phyloP scores from a whole-genome alignment of 345 rosid species.

The Eucalyptus viminalis region DNA sequence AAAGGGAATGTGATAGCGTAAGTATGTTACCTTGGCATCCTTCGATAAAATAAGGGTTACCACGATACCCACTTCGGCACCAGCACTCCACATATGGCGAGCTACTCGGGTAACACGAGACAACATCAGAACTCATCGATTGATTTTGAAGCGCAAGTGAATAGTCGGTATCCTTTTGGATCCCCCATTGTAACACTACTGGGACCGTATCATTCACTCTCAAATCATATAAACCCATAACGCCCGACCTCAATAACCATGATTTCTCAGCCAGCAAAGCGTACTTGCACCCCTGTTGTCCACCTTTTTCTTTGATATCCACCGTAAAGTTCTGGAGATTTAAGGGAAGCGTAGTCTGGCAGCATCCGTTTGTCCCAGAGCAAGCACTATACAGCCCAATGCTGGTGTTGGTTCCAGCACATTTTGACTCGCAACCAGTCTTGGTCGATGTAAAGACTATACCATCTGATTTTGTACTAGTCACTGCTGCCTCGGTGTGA shows the following conservation, averaged over 20 bases:
- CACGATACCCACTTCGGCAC: not conserved
- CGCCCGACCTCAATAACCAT: not conserved
- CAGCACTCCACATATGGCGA: not conserved
- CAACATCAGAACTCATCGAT: too few relatives aligned
- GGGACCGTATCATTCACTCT: not conserved
- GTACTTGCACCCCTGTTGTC: not conserved
- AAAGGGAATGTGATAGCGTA: not conserved
- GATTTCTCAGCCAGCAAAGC: not conserved
- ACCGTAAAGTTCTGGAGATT: not conserved
- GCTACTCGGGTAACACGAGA: not conserved
- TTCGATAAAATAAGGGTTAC: not conserved
- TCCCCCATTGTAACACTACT: not conserved
- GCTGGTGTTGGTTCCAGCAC: not conserved
- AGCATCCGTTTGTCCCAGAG: not conserved
- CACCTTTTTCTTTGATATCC: not conserved
- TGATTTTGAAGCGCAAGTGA: too few relatives aligned
- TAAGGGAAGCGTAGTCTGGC: not conserved
- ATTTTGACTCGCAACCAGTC: not conserved
- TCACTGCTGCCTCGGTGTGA: not conserved
- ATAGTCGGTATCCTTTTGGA: not conserved
- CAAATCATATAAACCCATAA: not conserved
- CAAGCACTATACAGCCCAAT: not conserved
- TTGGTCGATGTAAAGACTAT: not conserved
- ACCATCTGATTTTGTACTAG: too few relatives aligned
- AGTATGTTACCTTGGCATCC: not conserved